Base-by-base conservation (phyloP, 305 asterid genomes). In the Fraxinus paxiana region DNA sequence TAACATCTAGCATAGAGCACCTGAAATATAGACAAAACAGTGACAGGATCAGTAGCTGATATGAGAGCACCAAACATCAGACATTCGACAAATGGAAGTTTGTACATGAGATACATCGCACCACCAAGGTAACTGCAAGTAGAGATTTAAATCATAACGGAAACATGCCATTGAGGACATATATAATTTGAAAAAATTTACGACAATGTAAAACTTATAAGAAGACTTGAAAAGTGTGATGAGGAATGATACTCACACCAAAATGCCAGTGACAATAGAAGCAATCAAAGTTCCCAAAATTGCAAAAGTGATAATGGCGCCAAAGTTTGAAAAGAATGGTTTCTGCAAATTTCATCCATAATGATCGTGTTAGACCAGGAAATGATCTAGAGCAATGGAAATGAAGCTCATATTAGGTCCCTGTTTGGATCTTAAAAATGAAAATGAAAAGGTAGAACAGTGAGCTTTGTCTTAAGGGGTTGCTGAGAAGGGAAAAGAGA, bases 61-160 rank as follows among this genome's bases (percentile, higher is more conserved):
- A 96, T 96, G 74, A 96, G 97, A 78, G 99, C 97, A 80, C 99
- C 98, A 89, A 96, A 96, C 97, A 96, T 96, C 89, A 94, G 88
- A 83, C 99, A 96, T 84, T 96, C 98, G 77, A 96, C 87, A 83
- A 94, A 94, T 24, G 99, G 98, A 81, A 96, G 95, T 84, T 79
- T 90, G 90, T 96, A 96, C 90, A 91, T 94, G 77, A 96, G 96
- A 85, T 54, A 92, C 77, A 91, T 85, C 72, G 85, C 88, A 81
- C 99, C 98, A 31, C 94, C 98, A 80, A 94, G 92, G 85, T 94
- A 96, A 79, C 98, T 94, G 96, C 88, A 87, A 80, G 10, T n/a
- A 54, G 24, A 54, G 63, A 17, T 5, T 46, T 65, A 82, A 78
- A 61, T 33, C 48, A 85, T 34, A 70, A 86, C 69, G 63, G 20